These are phyloP conservation scores for Erythrobasidium hasegawianum DNA, from an alignment of 1,284 basidiomycete genomes.

Conservation along the genomic window DNA sequence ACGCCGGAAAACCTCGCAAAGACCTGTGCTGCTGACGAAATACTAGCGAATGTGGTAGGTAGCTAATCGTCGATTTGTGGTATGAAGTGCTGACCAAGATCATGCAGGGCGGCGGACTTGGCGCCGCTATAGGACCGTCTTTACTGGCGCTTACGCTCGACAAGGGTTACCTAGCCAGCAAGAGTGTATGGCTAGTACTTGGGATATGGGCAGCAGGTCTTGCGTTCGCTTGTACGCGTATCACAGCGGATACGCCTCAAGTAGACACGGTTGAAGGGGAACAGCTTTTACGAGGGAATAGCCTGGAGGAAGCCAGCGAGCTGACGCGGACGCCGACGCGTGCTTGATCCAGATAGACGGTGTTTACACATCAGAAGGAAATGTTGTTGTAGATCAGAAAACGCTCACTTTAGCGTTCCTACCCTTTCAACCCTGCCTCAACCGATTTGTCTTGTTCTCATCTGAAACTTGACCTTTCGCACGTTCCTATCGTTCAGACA, in stretches of 20 bases:
- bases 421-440: too few relatives aligned
- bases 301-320: too few relatives aligned
- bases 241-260: neutral
- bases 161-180: neutral
- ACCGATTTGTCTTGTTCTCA: too few relatives aligned
- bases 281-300: too few relatives aligned
- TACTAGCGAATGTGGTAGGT: neutral
- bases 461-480: too few relatives aligned
- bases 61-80: neutral
- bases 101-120: conserved; percentile 1
- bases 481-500: too few relatives aligned
- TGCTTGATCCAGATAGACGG: too few relatives aligned
- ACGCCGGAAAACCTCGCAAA: neutral
- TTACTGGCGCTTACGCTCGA: neutral
- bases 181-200: neutral
- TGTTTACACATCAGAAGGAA: too few relatives aligned
- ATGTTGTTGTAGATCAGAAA: too few relatives aligned
- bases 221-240: neutral
- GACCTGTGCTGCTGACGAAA: conserved; percentile 1
- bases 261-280: too few relatives aligned
- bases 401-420: too few relatives aligned
- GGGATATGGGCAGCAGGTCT: neutral
- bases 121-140: neutral
- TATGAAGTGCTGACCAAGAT: neutral
- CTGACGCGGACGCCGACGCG: too few relatives aligned